Evolutionary conservation across 1,284 basidiomycete genomes (phyloP).

Genomic region (Apiotrichum gracile): DNA sequence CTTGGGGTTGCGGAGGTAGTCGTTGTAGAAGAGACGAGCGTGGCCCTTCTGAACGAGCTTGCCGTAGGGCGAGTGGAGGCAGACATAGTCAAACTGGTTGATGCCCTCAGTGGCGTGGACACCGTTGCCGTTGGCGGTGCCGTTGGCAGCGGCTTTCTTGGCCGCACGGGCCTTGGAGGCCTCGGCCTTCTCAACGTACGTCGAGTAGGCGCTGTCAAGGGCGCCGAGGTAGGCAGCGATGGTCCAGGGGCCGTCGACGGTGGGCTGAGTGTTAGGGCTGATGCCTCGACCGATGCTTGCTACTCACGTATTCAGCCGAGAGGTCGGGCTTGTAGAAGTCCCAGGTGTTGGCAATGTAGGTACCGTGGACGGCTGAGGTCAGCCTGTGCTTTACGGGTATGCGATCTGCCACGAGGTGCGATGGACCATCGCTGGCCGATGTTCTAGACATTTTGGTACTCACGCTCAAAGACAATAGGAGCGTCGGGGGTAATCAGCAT

Average conservation of each 20-base stretch:
- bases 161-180: conserved; percentile 50
- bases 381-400: not conserved
- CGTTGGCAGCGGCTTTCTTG: conserved; percentile 40
- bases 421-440: no score
- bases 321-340: conserved; percentile 98
- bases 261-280: conserved; percentile 56
- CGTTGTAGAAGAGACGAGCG: conserved; percentile 69
- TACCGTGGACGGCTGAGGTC: conserved; percentile 82
- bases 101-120: conserved; percentile 52
- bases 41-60: conserved; percentile 98
- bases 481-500: conserved; percentile 95
- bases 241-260: conserved; percentile 95
- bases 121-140: conserved; percentile 34
- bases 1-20: conserved; percentile 76
- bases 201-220: conserved; percentile 81
- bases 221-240: conserved; percentile 93
- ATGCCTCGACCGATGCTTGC: not conserved
- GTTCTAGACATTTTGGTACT: no score
- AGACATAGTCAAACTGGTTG: conserved; percentile 76
- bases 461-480: conserved; percentile 89
- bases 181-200: conserved; percentile 77
- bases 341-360: conserved; percentile 95
- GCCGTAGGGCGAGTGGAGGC: conserved; percentile 94
- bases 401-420: not conserved
- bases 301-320: conserved; percentile 48